Percentiles rank a stretch among this genome's conserved stretches.
These are phyloP conservation scores for Acmispon strigosus DNA, from an alignment of 306 rosid species.

Conservation along the genomic window DNA sequence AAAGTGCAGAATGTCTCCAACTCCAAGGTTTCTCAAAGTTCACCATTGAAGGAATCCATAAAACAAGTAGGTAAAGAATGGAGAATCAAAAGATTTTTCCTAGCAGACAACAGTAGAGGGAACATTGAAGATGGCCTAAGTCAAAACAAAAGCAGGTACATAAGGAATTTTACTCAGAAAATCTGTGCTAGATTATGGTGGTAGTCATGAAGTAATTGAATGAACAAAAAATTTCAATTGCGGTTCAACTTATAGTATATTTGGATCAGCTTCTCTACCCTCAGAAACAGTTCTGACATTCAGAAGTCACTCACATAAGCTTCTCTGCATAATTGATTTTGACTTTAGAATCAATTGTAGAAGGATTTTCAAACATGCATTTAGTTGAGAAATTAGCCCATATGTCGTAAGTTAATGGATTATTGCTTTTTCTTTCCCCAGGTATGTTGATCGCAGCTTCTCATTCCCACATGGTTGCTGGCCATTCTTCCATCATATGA, in stretches of 20 bases:
- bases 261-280: too few species aligned
- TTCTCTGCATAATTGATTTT: too few species aligned
- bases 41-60: conserved; percentile 10
- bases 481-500: conserved; percentile 33
- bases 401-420: not conserved
- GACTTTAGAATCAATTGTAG: too few species aligned
- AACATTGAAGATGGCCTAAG: not conserved
- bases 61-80: conserved; percentile 21
- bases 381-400: not conserved
- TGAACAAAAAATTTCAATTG: too few species aligned
- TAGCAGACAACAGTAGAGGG: conserved; percentile 17
- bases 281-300: too few species aligned
- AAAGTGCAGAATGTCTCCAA: conserved; percentile 30
- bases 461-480: conserved; percentile 49
- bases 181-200: not conserved
- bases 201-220: not conserved
- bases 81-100: conserved; percentile 19
- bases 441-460: conserved; percentile 28
- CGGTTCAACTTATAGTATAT: too few species aligned
- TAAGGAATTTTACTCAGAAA: not conserved
- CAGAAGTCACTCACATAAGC: too few species aligned
- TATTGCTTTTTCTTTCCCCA: conserved; percentile 13
- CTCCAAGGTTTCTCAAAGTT: conserved; percentile 31
- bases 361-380: too few species aligned
- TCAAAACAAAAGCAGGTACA: conserved; percentile 38